Evolutionary conservation across 257 asterid genomes (phyloP).

Genomic region (Thymus quinquecostatus): DNA sequence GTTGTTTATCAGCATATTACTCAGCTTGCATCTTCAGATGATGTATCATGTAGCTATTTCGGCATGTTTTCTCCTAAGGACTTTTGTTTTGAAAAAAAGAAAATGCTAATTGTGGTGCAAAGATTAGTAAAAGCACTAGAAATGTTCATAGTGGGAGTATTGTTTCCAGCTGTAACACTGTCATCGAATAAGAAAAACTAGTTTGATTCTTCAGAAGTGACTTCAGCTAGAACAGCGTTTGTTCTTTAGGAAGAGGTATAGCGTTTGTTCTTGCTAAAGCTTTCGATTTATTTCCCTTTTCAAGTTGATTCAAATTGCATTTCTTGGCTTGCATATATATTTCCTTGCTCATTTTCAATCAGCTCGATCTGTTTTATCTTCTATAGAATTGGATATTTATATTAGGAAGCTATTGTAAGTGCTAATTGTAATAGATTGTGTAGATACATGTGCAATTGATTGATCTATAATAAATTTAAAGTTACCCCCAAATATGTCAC

Average conservation of each 20-base stretch:
- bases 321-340: slow-evolving; percentile 2
- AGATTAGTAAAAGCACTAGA: not conserved
- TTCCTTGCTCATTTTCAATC: not conserved
- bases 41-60: not conserved
- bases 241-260: slow-evolving; percentile 60
- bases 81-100: not conserved
- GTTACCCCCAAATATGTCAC: no score
- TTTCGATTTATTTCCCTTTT: not conserved
- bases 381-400: no score
- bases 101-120: not conserved
- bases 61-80: not conserved
- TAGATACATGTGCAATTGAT: no score
- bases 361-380: not conserved
- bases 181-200: not conserved
- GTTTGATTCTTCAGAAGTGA: not conserved
- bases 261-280: no score
- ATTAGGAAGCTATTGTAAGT: no score
- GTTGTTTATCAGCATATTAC: no score
- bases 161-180: not conserved
- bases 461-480: no score
- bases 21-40: no score
- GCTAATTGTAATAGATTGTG: no score
- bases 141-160: not conserved
- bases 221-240: not conserved
- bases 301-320: not conserved